Evolutionary conservation across 768 basidiomycete genomes (phyloP), one percentile per base, ranked within the genome.

Genomic region (Coprinopsis marcescibilis): DNA sequence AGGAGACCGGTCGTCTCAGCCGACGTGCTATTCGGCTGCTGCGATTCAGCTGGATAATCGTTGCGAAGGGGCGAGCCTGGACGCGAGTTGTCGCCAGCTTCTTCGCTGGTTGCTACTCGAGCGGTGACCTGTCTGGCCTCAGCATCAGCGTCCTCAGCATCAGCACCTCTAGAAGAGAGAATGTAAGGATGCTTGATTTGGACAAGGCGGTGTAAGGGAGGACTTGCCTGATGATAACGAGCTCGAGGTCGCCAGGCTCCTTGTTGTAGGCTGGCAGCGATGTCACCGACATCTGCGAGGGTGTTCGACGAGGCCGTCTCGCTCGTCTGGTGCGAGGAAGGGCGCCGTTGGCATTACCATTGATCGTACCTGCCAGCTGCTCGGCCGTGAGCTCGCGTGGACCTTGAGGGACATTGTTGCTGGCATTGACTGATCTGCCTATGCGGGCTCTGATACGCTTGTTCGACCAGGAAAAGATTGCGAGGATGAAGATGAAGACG

Each of bases 261-360:
- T 89, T 89, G 68, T 78, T 85, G 55, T 91, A 91, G 23, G 73
- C 77, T 4, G 89, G 89, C 24, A 91, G 60, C 4, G 83, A 88
- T 23, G 75, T 78, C 6, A 85, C 87, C 4, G 85, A 88, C 43
- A 89, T 80, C 60, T 89, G 86, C 36, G 85, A 89, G 3, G 89
- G 83, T 3, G 85, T 89, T 29, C 85, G 73, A 20, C 83, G 65
- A 24, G 65, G 60, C 43, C 73, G 62, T 21, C 66, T 61, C 8
- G 64, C 57, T 7, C 61, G 55, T 24, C 57, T 10, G 54, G 46
- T 14, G 57, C 51, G 6, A 45, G 51, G 17, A 54, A 60, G 8
- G 53, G 49, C n/a, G 50, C 34, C 17, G 54, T 56, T n/a, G n/a
- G n/a, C n/a, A n/a, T n/a, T n/a, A 39, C 56, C 54, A 50, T 66